These are phyloP conservation scores for Berberis vulgaris DNA, from an alignment of 164 flowering plant genomes.

Conservation along the genomic window DNA sequence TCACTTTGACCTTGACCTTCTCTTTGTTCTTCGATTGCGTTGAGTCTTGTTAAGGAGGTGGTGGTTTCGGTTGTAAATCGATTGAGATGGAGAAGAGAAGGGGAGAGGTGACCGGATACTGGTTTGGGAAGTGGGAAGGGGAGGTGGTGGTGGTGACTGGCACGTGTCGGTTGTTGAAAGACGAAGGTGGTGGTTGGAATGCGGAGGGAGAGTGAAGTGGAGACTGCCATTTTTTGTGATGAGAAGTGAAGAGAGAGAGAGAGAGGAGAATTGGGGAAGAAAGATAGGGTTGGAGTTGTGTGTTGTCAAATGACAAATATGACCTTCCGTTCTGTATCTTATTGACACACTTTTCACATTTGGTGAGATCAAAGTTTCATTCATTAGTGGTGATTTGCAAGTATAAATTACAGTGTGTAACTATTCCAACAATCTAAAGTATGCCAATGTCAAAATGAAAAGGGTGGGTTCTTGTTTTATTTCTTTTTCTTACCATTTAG, in stretches of 20 bases:
- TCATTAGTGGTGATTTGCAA: too few species aligned
- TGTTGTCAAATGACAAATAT: neutral
- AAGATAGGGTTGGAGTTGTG: neutral
- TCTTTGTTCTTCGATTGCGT: constrained; percentile 19
- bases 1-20: constrained; percentile 6
- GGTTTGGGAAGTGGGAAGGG: neutral
- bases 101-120: neutral
- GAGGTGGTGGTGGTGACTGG: neutral
- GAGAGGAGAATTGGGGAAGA: neutral
- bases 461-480: too few species aligned
- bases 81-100: neutral
- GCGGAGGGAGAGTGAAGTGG: constrained; percentile 2
- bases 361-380: too few species aligned
- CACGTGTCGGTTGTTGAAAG: too few species aligned
- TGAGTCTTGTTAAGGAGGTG: neutral
- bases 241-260: neutral
- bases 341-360: too few species aligned
- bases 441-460: too few species aligned
- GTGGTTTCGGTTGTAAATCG: neutral
- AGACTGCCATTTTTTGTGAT: constrained; percentile 11
- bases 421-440: too few species aligned
- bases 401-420: too few species aligned
- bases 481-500: too few species aligned
- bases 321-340: neutral
- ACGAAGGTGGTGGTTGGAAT: constrained; percentile 2